Evolutionary conservation across 306 rosid genomes (phyloP).

Genomic region (Pueraria montana): DNA sequence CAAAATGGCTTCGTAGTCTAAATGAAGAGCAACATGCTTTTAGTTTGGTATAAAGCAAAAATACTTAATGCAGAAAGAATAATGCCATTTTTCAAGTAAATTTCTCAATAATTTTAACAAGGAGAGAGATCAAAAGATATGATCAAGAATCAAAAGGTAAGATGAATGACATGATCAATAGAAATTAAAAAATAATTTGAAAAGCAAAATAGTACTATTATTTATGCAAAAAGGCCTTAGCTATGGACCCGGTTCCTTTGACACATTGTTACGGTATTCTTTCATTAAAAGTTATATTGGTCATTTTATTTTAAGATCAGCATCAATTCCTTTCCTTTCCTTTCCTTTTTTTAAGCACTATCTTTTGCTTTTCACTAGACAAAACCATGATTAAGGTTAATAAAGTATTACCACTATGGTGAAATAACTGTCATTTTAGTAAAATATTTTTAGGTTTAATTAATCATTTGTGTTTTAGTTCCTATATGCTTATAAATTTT

Average conservation of each 20-base stretch:
- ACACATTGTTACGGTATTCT: slow-evolving; percentile 33
- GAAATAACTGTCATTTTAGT: neutral
- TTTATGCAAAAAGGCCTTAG: neutral
- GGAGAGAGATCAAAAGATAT: neutral
- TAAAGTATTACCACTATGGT: neutral
- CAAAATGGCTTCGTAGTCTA: slow-evolving; percentile 30
- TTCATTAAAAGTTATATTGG: slow-evolving; percentile 43
- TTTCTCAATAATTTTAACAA: neutral
- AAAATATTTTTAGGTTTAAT: neutral
- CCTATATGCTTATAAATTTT: no score
- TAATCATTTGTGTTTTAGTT: neutral
- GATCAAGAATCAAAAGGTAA: neutral
- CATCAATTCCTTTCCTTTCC: slow-evolving; percentile 51
- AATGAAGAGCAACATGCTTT: slow-evolving; percentile 36
- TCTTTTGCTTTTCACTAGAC: slow-evolving; percentile 44
- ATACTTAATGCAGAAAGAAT: slow-evolving; percentile 24
- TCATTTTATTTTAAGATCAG: slow-evolving; percentile 32
- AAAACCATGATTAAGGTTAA: slow-evolving; percentile 36
- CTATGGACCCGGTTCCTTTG: neutral
- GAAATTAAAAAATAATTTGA: neutral
- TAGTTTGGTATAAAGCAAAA: slow-evolving; percentile 38
- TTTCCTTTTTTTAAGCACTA: slow-evolving; percentile 13
- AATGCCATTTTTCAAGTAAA: neutral
- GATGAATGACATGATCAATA: neutral
- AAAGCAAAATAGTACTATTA: neutral